Conservation (phyloP, 768 basidiomycete species). For the Porpolomopsis calyptriformis region DNA sequence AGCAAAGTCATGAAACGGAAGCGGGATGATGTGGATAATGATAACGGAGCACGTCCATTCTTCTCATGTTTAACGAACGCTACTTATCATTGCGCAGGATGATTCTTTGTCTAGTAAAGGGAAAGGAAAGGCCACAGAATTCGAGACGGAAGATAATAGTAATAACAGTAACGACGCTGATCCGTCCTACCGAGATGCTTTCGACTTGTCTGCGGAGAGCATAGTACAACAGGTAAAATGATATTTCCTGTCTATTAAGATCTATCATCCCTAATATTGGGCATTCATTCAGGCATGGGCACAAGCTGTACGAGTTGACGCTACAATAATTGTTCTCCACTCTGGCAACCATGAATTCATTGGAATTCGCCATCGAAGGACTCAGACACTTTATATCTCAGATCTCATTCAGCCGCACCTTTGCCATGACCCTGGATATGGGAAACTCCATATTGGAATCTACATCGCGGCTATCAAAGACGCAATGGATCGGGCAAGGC, state of each 20-base stretch:
- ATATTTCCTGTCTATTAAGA: conserved; percentile 3
- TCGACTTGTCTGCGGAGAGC: conserved; percentile 8
- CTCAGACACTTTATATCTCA: conserved; percentile 15
- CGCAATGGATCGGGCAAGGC: conserved; percentile 10
- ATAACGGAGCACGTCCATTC: background rate
- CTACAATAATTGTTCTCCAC: conserved; percentile 12
- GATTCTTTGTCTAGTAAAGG: background rate
- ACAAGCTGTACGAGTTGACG: conserved; percentile 9
- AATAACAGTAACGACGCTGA: background rate
- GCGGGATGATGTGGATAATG: background rate
- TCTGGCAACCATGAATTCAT: conserved; percentile 14
- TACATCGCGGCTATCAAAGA: conserved; percentile 15
- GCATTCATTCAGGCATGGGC: conserved; percentile 13
- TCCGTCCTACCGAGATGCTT: background rate
- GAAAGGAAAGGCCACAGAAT: background rate
- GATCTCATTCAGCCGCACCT: conserved; percentile 9
- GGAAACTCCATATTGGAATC: conserved; percentile 15
- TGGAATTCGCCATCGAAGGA: conserved; percentile 11
- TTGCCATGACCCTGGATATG: conserved; percentile 12
- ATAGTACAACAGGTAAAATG: conserved; percentile 15
- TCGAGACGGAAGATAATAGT: too few relatives aligned
- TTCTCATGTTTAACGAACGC: background rate
- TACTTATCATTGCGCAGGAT: conserved; percentile 1
- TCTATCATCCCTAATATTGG: conserved; percentile 6
- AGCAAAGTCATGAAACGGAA: too few relatives aligned